These are phyloP conservation scores for Vaccinium macrocarpon DNA, from an alignment of 148 eudicot species.

Conservation along the genomic window DNA sequence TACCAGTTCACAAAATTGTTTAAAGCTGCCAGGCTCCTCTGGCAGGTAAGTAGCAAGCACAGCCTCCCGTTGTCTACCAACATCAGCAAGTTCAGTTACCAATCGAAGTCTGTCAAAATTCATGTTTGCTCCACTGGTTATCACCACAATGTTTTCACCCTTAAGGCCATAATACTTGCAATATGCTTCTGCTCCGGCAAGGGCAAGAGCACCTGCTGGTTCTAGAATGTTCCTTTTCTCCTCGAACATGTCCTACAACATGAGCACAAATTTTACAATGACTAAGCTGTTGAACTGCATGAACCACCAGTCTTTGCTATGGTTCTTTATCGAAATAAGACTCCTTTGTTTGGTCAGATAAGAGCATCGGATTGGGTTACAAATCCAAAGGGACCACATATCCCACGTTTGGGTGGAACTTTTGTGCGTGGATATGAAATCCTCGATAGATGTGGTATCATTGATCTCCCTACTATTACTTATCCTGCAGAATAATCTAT, in stretches of 20 bases:
- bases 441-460: neutral
- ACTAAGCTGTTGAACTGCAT: neutral
- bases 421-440: neutral
- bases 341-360: neutral
- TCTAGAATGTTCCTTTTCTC: conserved; percentile 96
- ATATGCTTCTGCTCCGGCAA: conserved; percentile 99
- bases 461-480: neutral
- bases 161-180: conserved; percentile 84
- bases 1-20: conserved; percentile 69
- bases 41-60: conserved; percentile 89
- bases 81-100: conserved; percentile 94
- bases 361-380: neutral
- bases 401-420: neutral
- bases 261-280: neutral
- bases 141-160: conserved; percentile 74
- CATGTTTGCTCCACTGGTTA: conserved; percentile 98
- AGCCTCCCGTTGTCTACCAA: conserved; percentile 95
- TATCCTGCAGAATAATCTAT: neutral
- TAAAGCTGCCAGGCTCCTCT: conserved; percentile 86
- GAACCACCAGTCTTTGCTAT: neutral
- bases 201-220: conserved; percentile 98
- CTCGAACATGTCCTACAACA: conserved; percentile 89
- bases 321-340: neutral
- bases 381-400: neutral
- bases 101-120: conserved; percentile 92